Evolutionary conservation across 202 grass and related monocot genomes (phyloP), one percentile per base, ranked within the genome.

Genomic region (Setaria italica): DNA sequence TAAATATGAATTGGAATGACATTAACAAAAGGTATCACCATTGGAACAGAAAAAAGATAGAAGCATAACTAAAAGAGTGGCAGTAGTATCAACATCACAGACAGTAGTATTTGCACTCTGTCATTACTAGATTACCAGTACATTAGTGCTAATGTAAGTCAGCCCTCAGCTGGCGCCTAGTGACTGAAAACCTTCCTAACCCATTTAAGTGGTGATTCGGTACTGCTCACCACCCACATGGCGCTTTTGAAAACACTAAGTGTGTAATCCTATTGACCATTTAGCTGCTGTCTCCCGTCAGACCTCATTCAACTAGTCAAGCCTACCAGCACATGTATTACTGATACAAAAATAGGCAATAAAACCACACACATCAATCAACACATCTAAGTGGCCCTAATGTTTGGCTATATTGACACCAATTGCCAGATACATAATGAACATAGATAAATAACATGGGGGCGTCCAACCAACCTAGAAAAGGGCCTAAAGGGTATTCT

Each of bases 221-320:
- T 14, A 5, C 60, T 14, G 42, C 42, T 45, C 42, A 7, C 42
- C 35, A 37, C 35, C 4, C 4, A 37, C 35, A 37, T 37, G 35
- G 35, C 35, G 35, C 35, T 37, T 37, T 37, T 37, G 4, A 45
- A 45, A 46, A 46, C 7, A 46, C 43, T 46, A 46, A 46, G 8
- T 65, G 12, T 7, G 46, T 41, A 47, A 63, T 11, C 57, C 12
- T 3, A 3, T 14, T 72, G 59, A 76, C 29, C 30, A 50, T 30
- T 75, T 48, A 57, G 14, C 48, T 68, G 19, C 7, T 20, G 30
- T 59, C 8, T 20, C 64, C 64, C 13, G 4, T 25, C 4, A 62
- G n/a, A 43, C 20, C 63, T 42, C 30, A 67, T 47, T 82, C 62
- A 60, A 76, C 70, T 34, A 21, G 43, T 16, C 62, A 69, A 68